phyloP scores from a whole-genome alignment of 140 eudicot species.

The Ambrosia hybrid region DNA sequence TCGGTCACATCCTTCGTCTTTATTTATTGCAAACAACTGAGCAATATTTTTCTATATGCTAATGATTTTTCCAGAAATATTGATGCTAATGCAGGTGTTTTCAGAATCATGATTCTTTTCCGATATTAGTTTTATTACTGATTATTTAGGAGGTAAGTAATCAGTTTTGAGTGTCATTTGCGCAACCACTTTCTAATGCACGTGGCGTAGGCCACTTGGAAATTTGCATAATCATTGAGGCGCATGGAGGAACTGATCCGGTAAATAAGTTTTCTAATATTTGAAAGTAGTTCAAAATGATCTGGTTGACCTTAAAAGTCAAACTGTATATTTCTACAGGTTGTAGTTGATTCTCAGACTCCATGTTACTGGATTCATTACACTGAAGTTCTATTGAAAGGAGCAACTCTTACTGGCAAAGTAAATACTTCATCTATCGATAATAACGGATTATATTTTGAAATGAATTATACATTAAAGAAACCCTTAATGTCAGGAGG shows the following conservation, averaged over 20 bases:
- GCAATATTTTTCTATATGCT: too few species aligned
- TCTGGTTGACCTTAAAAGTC: background rate
- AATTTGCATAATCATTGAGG: constrained; percentile 55
- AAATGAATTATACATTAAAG: background rate
- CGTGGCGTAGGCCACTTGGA: constrained; percentile 59
- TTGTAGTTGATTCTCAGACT: constrained; percentile 49
- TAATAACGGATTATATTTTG: background rate
- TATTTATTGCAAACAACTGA: too few species aligned
- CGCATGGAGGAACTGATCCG: constrained; percentile 68
- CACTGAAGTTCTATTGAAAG: constrained; percentile 51
- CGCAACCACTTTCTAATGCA: constrained; percentile 75
- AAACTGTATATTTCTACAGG: constrained; percentile 32
- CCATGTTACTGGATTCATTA: constrained; percentile 54
- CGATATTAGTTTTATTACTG: too few species aligned
- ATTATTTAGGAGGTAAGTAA: background rate
- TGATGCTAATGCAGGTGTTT: too few species aligned
- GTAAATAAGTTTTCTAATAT: constrained; percentile 28
- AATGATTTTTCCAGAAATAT: too few species aligned
- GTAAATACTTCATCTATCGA: constrained; percentile 31
- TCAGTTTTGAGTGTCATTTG: constrained; percentile 25
- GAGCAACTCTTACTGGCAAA: constrained; percentile 60
- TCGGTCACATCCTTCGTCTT: too few species aligned
- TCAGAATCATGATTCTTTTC: too few species aligned
- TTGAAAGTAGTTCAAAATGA: background rate
- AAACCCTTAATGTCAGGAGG: constrained; percentile 37